These are phyloP conservation scores for Colletotrichum shisoi DNA, from an alignment of 2,329 filamentous ascomycete genomes.

Conservation along the genomic window DNA sequence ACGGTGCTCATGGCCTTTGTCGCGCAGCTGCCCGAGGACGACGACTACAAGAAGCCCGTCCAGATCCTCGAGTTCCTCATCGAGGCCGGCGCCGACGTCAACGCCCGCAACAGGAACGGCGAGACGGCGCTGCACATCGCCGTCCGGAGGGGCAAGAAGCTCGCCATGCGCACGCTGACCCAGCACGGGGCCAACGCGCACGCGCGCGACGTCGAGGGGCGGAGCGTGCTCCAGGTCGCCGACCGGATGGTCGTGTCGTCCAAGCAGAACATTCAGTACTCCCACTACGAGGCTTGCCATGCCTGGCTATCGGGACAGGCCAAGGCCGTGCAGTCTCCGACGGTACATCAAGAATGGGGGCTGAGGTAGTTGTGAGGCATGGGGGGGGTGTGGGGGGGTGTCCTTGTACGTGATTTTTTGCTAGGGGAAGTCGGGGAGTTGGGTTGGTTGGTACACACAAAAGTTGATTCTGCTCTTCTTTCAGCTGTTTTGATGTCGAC, in stretches of 20 bases:
- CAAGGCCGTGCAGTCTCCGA: slow-evolving; percentile 51
- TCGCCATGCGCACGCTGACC: slow-evolving; percentile 58
- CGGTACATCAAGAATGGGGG: slow-evolving; percentile 54
- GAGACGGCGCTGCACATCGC: slow-evolving; percentile 66
- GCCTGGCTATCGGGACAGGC: slow-evolving; percentile 55
- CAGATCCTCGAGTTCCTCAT: slow-evolving; percentile 56
- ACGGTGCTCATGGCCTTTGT: slow-evolving; percentile 66
- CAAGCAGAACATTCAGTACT: slow-evolving; percentile 49
- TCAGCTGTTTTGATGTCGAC: neutral
- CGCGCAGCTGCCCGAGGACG: slow-evolving; percentile 58
- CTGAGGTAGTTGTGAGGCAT: slow-evolving; percentile 1
- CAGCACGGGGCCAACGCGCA: slow-evolving; percentile 58
- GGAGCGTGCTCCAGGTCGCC: slow-evolving; percentile 57
- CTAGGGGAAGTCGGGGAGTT: too few species aligned
- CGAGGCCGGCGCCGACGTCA: slow-evolving; percentile 53
- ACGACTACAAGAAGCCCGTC: slow-evolving; percentile 58
- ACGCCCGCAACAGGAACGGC: slow-evolving; percentile 61
- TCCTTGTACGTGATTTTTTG: too few species aligned
- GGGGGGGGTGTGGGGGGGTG: neutral
- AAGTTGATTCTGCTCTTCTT: neutral
- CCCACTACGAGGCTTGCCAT: slow-evolving; percentile 56
- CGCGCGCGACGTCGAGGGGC: slow-evolving; percentile 54
- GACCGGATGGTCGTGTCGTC: slow-evolving; percentile 52
- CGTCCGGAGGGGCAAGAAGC: slow-evolving; percentile 61
- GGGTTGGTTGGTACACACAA: slow-evolving; percentile 11